These are phyloP conservation scores for Fusarium lateritium DNA, from an alignment of 2,329 filamentous ascomycete species.

Conservation along the genomic window DNA sequence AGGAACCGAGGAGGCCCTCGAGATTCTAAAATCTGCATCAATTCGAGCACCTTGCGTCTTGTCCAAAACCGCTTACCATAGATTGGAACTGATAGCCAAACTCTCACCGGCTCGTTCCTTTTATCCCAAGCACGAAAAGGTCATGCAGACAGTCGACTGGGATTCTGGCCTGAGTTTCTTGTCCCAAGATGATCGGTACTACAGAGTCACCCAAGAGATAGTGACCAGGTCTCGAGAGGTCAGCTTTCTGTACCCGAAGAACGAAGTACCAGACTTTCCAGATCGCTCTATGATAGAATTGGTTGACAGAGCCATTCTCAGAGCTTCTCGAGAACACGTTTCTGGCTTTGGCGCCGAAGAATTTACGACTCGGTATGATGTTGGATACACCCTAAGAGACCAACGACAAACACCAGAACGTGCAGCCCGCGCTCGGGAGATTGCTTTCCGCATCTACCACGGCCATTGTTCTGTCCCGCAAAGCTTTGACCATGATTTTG, in stretches of 20 bases:
- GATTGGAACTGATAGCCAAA: background rate
- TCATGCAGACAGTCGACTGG: conserved; percentile 67
- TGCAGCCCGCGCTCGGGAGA: background rate
- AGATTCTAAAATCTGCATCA: conserved; percentile 63
- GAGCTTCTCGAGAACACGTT: conserved; percentile 19
- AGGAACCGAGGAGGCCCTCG: conserved; percentile 68
- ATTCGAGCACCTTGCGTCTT: conserved; percentile 54
- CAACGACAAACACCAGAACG: background rate
- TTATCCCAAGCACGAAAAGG: conserved; percentile 57
- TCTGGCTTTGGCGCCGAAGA: conserved; percentile 44
- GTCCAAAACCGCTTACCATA: background rate
- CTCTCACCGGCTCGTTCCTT: conserved; percentile 55
- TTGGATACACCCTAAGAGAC: conserved; percentile 27
- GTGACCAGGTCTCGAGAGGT: conserved; percentile 3
- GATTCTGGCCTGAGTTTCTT: conserved; percentile 54
- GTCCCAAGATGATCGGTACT: conserved; percentile 63
- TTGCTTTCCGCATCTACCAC: conserved; percentile 3
- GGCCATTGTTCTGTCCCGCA: background rate
- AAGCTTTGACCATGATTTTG: background rate
- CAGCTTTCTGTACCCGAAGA: conserved; percentile 26
- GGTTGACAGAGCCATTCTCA: conserved; percentile 31
- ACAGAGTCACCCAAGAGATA: conserved; percentile 9
- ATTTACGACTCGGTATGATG: conserved; percentile 24
- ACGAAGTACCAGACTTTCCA: accelerated
- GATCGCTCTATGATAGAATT: conserved; percentile 1